Percentiles rank a stretch among this genome's conserved stretches.
phyloP scores from a whole-genome alignment of 805 yeast genomes.

The Blastobotrys peoriensis region DNA sequence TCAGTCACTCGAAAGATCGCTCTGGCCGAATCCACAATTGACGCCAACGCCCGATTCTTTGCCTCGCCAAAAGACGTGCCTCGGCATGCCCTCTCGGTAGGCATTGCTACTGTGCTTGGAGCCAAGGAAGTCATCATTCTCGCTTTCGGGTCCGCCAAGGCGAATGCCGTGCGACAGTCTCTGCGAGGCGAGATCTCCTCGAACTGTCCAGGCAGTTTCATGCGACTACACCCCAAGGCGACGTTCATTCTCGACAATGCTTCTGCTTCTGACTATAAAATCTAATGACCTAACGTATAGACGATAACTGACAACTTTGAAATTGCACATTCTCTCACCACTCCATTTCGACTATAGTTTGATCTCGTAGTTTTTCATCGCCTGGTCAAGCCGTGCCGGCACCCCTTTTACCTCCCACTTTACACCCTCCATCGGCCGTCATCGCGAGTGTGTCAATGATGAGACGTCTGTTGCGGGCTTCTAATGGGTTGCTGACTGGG shows the following conservation, averaged over 20 bases:
- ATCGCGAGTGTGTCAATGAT: no score
- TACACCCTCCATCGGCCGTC: no score
- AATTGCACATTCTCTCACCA: no score
- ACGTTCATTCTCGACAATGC: conserved; percentile 41
- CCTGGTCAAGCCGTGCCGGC: no score
- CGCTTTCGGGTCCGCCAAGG: conserved; percentile 45
- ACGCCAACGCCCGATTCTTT: conserved; percentile 51
- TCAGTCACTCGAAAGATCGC: conserved; percentile 42
- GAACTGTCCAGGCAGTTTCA: conserved; percentile 44
- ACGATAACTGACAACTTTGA: no score
- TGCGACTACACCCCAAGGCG: conserved; percentile 42
- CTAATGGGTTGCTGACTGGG: no score
- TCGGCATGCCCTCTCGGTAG: conserved; percentile 46
- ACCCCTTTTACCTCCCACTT: no score
- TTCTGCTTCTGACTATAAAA: conserved; percentile 30
- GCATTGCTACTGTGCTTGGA: conserved; percentile 51
- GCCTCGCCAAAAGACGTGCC: conserved; percentile 45
- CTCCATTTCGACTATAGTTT: no score
- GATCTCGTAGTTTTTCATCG: no score
- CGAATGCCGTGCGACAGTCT: conserved; percentile 43
- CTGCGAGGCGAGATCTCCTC: conserved; percentile 37
- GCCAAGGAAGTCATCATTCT: conserved; percentile 48
- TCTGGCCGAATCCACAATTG: conserved; percentile 44
- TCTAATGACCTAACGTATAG: background rate
- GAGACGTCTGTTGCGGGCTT: no score